A percentile compares a stretch with the other conserved stretches of the same genome.
Conservation (phyloP, 1,284 basidiomycete genomes). For the Chalciporus sp. region DNA sequence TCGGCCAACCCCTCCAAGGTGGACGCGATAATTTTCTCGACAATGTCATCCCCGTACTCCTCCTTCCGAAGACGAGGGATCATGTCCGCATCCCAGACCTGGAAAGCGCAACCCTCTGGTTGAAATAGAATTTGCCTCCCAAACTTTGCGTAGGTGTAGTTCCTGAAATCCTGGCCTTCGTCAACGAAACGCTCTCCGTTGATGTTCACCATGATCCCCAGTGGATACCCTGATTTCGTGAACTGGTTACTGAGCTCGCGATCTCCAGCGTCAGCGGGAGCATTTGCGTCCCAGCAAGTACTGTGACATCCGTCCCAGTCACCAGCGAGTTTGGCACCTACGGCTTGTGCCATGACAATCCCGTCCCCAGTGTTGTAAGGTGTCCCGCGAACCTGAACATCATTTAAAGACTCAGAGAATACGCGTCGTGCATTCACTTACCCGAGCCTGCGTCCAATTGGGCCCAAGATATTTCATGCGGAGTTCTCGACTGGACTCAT, state of each 20-base stretch:
- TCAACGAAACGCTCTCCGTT: conserved; percentile 63
- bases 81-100: conserved; percentile 58
- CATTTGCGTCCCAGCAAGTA: conserved; percentile 72
- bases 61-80: conserved; percentile 51
- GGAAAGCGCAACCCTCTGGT: conserved; percentile 60
- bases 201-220: conserved; percentile 67
- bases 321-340: conserved; percentile 58
- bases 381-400: conserved; percentile 62
- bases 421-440: conserved; percentile 28
- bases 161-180: conserved; percentile 70
- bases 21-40: conserved; percentile 52
- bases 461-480: conserved; percentile 55
- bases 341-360: conserved; percentile 48
- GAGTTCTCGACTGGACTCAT: conserved; percentile 56
- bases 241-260: conserved; percentile 65
- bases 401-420: conserved; percentile 3
- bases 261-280: conserved; percentile 50
- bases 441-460: conserved; percentile 59
- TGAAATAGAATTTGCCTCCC: conserved; percentile 60
- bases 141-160: conserved; percentile 72
- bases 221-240: conserved; percentile 72
- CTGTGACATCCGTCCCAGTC: conserved; percentile 70
- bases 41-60: conserved; percentile 64
- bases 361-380: conserved; percentile 71
- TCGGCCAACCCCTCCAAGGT: conserved; percentile 54